Conservation (phyloP, 306 rosid genomes). For the Cajanus cajan region DNA sequence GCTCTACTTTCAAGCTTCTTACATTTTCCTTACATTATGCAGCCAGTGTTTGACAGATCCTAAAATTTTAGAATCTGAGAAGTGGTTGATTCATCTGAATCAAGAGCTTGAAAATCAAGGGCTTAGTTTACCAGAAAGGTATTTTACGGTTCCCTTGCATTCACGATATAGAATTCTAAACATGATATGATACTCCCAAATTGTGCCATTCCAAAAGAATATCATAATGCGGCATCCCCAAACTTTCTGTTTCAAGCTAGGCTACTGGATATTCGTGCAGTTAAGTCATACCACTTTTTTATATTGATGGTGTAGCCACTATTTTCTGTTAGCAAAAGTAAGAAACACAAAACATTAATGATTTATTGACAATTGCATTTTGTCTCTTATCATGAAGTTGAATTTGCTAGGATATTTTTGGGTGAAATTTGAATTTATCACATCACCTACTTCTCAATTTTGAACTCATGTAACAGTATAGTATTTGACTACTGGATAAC, state of each 20-base stretch:
- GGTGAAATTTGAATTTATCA: neutral
- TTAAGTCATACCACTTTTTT: neutral
- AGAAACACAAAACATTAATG: neutral
- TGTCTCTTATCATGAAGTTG: conserved; percentile 10
- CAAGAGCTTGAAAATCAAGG: conserved; percentile 70
- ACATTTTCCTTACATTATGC: conserved; percentile 38
- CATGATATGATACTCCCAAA: neutral
- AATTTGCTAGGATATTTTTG: neutral
- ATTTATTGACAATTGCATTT: neutral
- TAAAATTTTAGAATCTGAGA: conserved; percentile 48
- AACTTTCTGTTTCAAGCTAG: neutral
- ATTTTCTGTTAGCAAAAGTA: neutral
- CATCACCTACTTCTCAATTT: neutral
- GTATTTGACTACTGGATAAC: neutral
- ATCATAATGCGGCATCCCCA: neutral
- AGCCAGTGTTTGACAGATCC: conserved; percentile 46
- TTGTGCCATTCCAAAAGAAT: conserved; percentile 3
- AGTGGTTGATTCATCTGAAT: conserved; percentile 57
- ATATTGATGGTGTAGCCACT: neutral
- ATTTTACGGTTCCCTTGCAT: conserved; percentile 22
- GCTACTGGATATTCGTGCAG: conserved; percentile 1
- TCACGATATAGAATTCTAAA: neutral
- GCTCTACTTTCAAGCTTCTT: conserved; percentile 14
- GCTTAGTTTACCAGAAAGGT: conserved; percentile 77
- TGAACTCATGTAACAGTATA: neutral